Evolutionary conservation across 2,329 filamentous ascomycete species (phyloP).

Genomic region (Calycina herbarum): DNA sequence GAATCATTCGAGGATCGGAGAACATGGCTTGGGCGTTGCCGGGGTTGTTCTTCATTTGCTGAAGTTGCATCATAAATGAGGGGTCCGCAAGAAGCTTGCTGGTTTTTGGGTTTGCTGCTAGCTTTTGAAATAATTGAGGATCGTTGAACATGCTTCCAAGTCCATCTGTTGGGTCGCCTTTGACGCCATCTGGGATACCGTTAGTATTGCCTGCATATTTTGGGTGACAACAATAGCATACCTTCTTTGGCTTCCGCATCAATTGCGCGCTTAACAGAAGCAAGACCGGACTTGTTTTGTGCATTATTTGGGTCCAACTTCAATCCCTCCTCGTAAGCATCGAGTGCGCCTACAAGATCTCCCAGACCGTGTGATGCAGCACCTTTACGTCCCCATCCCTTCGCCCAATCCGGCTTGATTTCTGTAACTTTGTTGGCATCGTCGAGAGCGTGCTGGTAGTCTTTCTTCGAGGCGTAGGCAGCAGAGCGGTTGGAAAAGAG

Average conservation of each 20-base stretch:
- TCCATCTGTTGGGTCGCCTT: constrained; percentile 68
- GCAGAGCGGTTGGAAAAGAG: constrained; percentile 97
- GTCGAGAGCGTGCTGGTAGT: constrained; percentile 80
- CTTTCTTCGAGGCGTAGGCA: constrained; percentile 81
- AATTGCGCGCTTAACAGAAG: constrained; percentile 84
- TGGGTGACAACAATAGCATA: constrained; percentile 20
- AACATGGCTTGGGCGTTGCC: constrained; percentile 77
- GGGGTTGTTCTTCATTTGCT: constrained; percentile 79
- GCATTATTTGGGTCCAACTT: constrained; percentile 91
- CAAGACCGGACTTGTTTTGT: constrained; percentile 85
- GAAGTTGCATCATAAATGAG: constrained; percentile 86
- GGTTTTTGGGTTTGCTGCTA: constrained; percentile 94
- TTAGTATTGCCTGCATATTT: constrained; percentile 17
- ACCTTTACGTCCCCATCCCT: constrained; percentile 93
- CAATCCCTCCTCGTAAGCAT: constrained; percentile 92
- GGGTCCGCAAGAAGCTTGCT: constrained; percentile 75
- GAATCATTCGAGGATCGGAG: constrained; percentile 85
- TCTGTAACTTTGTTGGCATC: constrained; percentile 93
- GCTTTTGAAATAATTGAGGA: constrained; percentile 84
- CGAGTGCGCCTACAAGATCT: constrained; percentile 79
- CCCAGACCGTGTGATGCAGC: constrained; percentile 85
- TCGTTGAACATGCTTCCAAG: constrained; percentile 95
- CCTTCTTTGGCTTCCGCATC: constrained; percentile 65
- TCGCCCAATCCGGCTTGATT: constrained; percentile 96
- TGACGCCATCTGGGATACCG: constrained; percentile 39